Evolutionary conservation across 805 yeast species (phyloP), one percentile per base, ranked within the genome.

Genomic region (Starmerella scarabaei): DNA sequence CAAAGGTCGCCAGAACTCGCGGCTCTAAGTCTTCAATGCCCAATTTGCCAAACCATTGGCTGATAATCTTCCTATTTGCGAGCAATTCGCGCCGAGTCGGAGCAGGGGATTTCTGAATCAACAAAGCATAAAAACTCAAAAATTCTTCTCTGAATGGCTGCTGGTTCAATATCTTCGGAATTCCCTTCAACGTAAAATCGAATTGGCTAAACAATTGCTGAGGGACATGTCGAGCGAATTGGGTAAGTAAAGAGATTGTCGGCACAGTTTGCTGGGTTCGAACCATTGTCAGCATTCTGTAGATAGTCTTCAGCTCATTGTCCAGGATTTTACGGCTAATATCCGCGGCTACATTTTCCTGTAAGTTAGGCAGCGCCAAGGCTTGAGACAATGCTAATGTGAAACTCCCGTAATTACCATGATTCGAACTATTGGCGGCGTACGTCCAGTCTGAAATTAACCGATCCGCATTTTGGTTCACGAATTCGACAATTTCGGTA

Each of bases 21-120:
- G 62, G 64, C 5, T 59, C 54, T 8, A 74, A 61, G 54, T 84
- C 94, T 18, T 68, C 68, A 24, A 62, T 57, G 3, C 49, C 41
- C 44, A 81, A 55, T 47, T 68, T 69, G 54, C 80, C 81, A 64
- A 85, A 72, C 70, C 86, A 72, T 33, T 71, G 72, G 23, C 73
- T 64, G 65, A 74, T 67, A 26, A 83, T 63, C 53, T 73, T 77
- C 7, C 53, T 50, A 36, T 71, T 64, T 40, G 72, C 46, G 18
- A 88, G 52, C 7, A 83, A 56, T 41, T 80, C 86, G 50, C 72
- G 79, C 53, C 94, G 69, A 18, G 70, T 62, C 18, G 75, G 52
- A 2, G 79, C 63, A 2, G 76, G 62, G 1, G 79, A 65, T 30
- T 60, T 54, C 4, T 65, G 49, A 23, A 76, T 54, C 30, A 84